A percentile compares a stretch with the other conserved stretches of the same genome.
Conservation (phyloP, 805 yeast genomes). For the Teunomyces barrocoloradensis region DNA sequence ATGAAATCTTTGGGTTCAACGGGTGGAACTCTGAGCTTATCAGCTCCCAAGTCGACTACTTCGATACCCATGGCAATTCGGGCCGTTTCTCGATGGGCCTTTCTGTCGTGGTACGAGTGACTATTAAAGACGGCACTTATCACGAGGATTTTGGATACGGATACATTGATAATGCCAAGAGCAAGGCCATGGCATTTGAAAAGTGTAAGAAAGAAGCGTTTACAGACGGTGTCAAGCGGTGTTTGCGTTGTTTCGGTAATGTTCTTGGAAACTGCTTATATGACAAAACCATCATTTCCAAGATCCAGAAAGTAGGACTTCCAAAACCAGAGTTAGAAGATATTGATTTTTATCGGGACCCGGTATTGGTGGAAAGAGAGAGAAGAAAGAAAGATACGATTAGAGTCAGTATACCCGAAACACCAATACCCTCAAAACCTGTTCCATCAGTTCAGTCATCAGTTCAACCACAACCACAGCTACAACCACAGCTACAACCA, state of each 20-base stretch:
- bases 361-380: slow-evolving; percentile 30
- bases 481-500: neutral
- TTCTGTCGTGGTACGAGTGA: slow-evolving; percentile 68
- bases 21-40: slow-evolving; percentile 80
- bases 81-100: slow-evolving; percentile 61
- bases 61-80: slow-evolving; percentile 58
- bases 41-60: slow-evolving; percentile 62
- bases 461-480: neutral
- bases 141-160: slow-evolving; percentile 81
- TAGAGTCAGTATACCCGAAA: slow-evolving; percentile 10
- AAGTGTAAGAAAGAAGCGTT: slow-evolving; percentile 83
- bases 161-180: slow-evolving; percentile 63
- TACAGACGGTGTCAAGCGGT: slow-evolving; percentile 79
- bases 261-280: slow-evolving; percentile 82
- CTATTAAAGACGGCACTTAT: slow-evolving; percentile 76
- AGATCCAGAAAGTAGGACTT: slow-evolving; percentile 43
- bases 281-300: slow-evolving; percentile 62
- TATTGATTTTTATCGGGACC: slow-evolving; percentile 37
- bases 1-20: slow-evolving; percentile 77
- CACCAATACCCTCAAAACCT: neutral
- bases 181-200: slow-evolving; percentile 70
- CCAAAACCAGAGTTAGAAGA: slow-evolving; percentile 28
- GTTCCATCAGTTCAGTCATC: slow-evolving; percentile 3
- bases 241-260: slow-evolving; percentile 76
- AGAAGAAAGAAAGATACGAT: slow-evolving; percentile 11